Conservation (phyloP, 176 grass and related monocot genomes). For the Areca catechu region DNA sequence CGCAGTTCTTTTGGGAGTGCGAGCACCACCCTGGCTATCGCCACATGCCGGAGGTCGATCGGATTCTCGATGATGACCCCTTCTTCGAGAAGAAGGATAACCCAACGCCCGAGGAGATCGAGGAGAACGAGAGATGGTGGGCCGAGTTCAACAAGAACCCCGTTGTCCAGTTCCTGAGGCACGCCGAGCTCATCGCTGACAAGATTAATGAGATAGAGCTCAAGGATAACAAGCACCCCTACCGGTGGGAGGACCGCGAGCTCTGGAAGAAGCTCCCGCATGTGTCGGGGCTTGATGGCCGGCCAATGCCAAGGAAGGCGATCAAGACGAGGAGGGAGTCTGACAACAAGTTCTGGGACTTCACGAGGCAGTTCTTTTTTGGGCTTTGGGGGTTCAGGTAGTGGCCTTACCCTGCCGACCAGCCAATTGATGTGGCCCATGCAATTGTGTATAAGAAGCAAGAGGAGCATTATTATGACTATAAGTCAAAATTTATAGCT, state of each 20-base stretch:
- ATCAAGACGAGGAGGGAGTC: constrained; percentile 21
- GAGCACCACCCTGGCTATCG: constrained; percentile 20
- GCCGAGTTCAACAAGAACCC: constrained; percentile 22
- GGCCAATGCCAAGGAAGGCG: constrained; percentile 22
- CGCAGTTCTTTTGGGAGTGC: constrained; percentile 29
- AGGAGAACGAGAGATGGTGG: constrained; percentile 25
- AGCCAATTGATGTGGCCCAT: constrained; percentile 25
- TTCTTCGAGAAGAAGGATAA: constrained; percentile 21
- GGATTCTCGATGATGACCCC: constrained; percentile 17
- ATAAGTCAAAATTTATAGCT: constrained; percentile 9
- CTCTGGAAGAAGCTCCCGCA: constrained; percentile 25
- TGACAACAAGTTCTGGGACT: constrained; percentile 28
- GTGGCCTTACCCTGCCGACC: constrained; percentile 20
- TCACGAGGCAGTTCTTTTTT: constrained; percentile 24
- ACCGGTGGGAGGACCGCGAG: constrained; percentile 19
- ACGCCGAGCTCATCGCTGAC: constrained; percentile 10
- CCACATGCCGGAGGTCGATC: constrained; percentile 22
- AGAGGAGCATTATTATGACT: constrained; percentile 27
- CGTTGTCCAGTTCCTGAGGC: constrained; percentile 27
- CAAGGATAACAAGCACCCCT: constrained; percentile 17
- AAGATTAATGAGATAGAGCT: constrained; percentile 26
- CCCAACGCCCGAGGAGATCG: constrained; percentile 24
- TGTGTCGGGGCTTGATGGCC: constrained; percentile 18
- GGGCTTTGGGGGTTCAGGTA: constrained; percentile 23
- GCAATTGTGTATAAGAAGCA: constrained; percentile 22